Conservation (phyloP, 192 early-diverging fungal species). For the Spizellomyces punctatus region DNA sequence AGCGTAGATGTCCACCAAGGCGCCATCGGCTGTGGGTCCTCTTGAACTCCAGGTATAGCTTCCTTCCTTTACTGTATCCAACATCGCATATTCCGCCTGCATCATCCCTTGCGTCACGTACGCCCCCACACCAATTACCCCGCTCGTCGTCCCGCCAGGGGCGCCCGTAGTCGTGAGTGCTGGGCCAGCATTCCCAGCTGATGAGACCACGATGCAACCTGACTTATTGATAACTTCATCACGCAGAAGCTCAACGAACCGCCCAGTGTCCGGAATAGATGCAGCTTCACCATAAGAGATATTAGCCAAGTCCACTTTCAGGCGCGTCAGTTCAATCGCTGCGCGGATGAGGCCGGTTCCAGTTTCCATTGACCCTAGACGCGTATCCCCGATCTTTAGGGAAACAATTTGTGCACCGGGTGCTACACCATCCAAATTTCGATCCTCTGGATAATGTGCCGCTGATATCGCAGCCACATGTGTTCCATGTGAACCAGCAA, state of each 20-base stretch:
- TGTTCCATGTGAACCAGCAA: slow-evolving; percentile 84
- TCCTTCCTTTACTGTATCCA: slow-evolving; percentile 76
- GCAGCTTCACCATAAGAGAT: slow-evolving; percentile 77
- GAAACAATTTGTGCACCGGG: slow-evolving; percentile 95
- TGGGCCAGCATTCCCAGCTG: slow-evolving; percentile 93
- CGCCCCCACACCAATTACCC: slow-evolving; percentile 90
- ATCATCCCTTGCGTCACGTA: slow-evolving; percentile 84
- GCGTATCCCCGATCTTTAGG: slow-evolving; percentile 86
- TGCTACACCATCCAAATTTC: slow-evolving; percentile 83
- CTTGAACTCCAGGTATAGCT: slow-evolving; percentile 88
- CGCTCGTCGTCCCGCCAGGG: slow-evolving; percentile 67
- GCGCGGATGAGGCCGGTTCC: slow-evolving; percentile 80
- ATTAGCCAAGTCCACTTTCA: slow-evolving; percentile 51
- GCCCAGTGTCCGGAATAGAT: slow-evolving; percentile 68
- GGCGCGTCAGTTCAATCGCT: slow-evolving; percentile 57
- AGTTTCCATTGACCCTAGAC: slow-evolving; percentile 82
- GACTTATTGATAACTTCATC: slow-evolving; percentile 83
- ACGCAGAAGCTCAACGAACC: slow-evolving; percentile 78
- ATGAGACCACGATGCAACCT: slow-evolving; percentile 83
- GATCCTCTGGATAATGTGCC: slow-evolving; percentile 85
- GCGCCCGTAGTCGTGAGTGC: slow-evolving; percentile 81
- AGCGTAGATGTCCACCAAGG: slow-evolving; percentile 50
- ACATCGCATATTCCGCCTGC: slow-evolving; percentile 82
- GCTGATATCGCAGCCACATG: slow-evolving; percentile 95
- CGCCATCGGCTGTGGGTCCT: slow-evolving; percentile 86